Conservation (phyloP, 2,329 filamentous ascomycete genomes). For the Monilinia polystroma region DNA sequence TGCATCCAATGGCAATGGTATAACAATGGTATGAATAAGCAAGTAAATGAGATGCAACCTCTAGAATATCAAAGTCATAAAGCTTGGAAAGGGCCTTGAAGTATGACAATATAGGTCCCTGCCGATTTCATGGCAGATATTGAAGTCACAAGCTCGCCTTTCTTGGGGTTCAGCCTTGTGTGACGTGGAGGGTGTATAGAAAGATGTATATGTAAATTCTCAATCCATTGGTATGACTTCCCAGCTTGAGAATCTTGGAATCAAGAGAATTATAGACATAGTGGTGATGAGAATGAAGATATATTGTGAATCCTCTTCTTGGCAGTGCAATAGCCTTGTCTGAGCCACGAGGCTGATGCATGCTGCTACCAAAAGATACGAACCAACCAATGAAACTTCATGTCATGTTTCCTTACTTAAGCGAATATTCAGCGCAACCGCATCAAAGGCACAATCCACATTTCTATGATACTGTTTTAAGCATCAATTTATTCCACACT, state of each 20-base stretch:
- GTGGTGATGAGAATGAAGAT: not conserved
- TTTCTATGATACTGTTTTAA: too few species aligned
- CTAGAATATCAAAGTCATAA: not conserved
- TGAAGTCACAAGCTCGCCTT: not conserved
- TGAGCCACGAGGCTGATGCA: conserved; percentile 4
- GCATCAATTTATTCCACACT: not conserved
- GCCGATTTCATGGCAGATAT: not conserved
- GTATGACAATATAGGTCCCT: conserved; percentile 1
- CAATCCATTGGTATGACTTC: not conserved
- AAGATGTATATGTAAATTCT: not conserved
- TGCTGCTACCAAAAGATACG: not conserved
- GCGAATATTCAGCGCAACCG: too few species aligned
- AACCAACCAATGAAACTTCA: not conserved
- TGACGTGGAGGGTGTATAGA: not conserved
- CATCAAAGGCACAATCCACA: not conserved
- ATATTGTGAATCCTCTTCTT: not conserved
- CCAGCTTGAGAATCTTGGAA: not conserved
- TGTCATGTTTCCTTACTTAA: not conserved
- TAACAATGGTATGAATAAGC: not conserved
- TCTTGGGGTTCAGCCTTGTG: not conserved
- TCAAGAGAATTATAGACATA: not conserved
- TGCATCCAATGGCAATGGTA: not conserved
- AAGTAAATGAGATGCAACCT: conserved; percentile 9
- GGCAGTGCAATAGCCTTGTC: not conserved
- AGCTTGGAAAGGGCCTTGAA: not conserved